These are phyloP conservation scores for Saccharomyces uvarum DNA, from an alignment of 1,139 yeast species.

Conservation along the genomic window DNA sequence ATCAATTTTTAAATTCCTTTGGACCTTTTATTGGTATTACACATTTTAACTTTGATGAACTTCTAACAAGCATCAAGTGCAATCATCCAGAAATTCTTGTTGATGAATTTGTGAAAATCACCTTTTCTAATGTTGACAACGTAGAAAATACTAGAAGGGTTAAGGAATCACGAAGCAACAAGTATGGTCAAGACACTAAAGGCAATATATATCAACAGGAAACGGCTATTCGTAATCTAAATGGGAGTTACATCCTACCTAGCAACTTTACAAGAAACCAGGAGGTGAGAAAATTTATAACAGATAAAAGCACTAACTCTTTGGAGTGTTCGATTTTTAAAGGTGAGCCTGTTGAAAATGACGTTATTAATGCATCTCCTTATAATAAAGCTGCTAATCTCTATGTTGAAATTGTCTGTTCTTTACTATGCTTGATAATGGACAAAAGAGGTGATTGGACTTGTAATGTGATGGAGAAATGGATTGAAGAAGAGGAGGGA, in stretches of 20 bases:
- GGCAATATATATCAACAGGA: neutral
- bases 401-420: constrained; percentile 25
- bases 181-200: neutral
- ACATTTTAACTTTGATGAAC: constrained; percentile 26
- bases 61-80: constrained; percentile 25
- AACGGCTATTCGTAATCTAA: neutral
- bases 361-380: constrained; percentile 26
- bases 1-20: constrained; percentile 27
- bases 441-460: constrained; percentile 33
- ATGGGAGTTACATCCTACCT: neutral
- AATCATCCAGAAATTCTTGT: constrained; percentile 23
- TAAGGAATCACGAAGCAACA: neutral
- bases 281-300: constrained; percentile 16
- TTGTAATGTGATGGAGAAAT: constrained; percentile 30
- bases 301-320: constrained; percentile 9
- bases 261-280: constrained; percentile 11
- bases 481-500: constrained; percentile 19
- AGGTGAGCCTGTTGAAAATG: constrained; percentile 29
- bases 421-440: constrained; percentile 24
- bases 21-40: constrained; percentile 20
- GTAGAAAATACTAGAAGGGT: constrained; percentile 33
- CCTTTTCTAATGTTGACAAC: constrained; percentile 18
- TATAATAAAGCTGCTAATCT: constrained; percentile 23
- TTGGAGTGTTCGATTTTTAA: constrained; percentile 18
- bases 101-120: constrained; percentile 27